A percentile compares a stretch with the other conserved stretches of the same genome.
These are phyloP conservation scores for Lecanicillium sp. DNA, from an alignment of 2,329 filamentous ascomycete genomes.

Conservation along the genomic window DNA sequence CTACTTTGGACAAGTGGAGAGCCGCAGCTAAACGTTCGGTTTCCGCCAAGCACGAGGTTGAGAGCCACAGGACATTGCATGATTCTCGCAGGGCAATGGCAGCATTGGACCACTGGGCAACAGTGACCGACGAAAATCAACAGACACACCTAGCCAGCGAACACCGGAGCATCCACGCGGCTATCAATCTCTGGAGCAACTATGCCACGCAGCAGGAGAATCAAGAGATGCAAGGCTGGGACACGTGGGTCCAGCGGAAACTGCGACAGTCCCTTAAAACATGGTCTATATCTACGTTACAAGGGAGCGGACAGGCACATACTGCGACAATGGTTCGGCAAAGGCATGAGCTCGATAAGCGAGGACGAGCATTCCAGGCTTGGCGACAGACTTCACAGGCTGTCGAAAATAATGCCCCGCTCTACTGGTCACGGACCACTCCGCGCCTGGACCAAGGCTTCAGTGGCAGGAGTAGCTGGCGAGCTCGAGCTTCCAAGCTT, in stretches of 20 bases:
- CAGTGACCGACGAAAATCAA: conserved; percentile 12
- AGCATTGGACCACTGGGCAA: conserved; percentile 16
- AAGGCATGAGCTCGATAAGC: conserved; percentile 23
- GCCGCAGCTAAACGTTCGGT: not conserved
- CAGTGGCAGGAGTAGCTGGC: conserved; percentile 17
- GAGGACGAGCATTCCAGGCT: conserved; percentile 20
- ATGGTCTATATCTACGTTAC: conserved; percentile 29
- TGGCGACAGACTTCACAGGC: conserved; percentile 20
- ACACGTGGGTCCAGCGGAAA: conserved; percentile 22
- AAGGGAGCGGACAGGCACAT: conserved; percentile 28
- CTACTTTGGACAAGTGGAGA: conserved; percentile 1
- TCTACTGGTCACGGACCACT: conserved; percentile 4
- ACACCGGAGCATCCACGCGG: not conserved
- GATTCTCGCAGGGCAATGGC: not conserved
- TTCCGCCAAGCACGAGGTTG: not conserved
- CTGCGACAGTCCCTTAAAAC: conserved; percentile 25
- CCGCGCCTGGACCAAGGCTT: conserved; percentile 2
- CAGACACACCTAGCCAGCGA: not conserved
- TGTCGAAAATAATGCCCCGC: conserved; percentile 2
- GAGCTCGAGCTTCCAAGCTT: conserved; percentile 17
- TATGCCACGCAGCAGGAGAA: conserved; percentile 15
- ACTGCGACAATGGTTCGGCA: conserved; percentile 24
- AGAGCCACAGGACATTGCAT: conserved; percentile 7
- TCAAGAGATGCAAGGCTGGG: conserved; percentile 18
- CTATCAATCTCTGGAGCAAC: conserved; percentile 16